Evolutionary conservation across 331 rosid species (phyloP), one percentile per base, ranked within the genome.

Genomic region (Dryas integrifolia): DNA sequence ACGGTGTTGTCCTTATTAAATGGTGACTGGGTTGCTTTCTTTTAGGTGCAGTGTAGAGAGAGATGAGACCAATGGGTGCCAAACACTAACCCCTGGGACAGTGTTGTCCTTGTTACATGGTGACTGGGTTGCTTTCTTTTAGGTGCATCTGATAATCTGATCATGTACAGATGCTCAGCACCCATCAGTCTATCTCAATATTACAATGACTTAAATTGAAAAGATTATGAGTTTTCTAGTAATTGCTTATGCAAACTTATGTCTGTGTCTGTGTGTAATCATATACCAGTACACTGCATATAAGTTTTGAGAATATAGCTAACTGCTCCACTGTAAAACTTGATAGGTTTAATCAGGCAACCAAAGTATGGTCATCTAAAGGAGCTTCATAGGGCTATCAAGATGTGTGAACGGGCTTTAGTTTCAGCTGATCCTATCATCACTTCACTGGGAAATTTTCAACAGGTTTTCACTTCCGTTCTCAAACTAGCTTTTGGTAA

Each of bases 341-440:
- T 70, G 69, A 40, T 62, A 95, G 99, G 99, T 77, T 76, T 91
- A 80, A 82, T 92, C 47, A 85, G 96, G 81, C 96, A 95, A 71
- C 99, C 99, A 35, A 95, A 95, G 81, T 92, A 89, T 74, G 98
- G 97, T 67, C 99, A 95, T 69, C 88, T 95, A 46, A 95, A 95
- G 87, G 99, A 92, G 88, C 98, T 95, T 82, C 99, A 95, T 51
- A 83, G 67, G 82, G 86, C 99, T 72, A 68, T 95, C 56, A 95
- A 88, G 85, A 88, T 88, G 92, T 85, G 88, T 2, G 96, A 95
- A 75, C 77, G 40, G 39, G 92, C 98, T 68, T 84, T 95, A 85
- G 83, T 92, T 81, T 90, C 99, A 73, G 83, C 84, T 16, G 99
- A 95, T 61, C 97, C 96, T 9, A 88, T 85, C 77, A 84, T 95